phyloP scores from a whole-genome alignment of 345 rosid genomes.

The Luvunga scandens region DNA sequence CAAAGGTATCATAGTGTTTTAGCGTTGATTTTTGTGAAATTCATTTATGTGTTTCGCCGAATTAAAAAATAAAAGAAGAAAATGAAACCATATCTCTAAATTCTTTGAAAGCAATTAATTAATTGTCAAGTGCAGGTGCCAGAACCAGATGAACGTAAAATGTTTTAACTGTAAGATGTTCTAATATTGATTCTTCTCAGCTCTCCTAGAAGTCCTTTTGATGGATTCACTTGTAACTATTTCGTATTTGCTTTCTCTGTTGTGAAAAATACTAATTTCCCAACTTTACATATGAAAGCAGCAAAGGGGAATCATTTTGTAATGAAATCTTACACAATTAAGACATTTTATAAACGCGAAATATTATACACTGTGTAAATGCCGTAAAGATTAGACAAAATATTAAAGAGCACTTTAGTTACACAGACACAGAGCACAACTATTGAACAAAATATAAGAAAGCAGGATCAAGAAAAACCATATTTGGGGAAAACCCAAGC shows the following conservation, averaged over 20 bases:
- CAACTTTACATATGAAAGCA: too few species aligned
- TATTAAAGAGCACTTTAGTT: too few species aligned
- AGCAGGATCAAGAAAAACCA: too few species aligned
- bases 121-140: background rate
- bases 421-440: too few species aligned
- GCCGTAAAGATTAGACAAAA: too few species aligned
- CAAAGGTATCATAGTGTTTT: background rate
- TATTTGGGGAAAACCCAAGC: too few species aligned
- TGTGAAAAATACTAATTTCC: too few species aligned
- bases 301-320: too few species aligned
- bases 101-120: conserved; percentile 2
- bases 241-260: background rate
- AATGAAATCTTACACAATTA: too few species aligned
- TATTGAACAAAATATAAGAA: too few species aligned
- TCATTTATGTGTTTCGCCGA: background rate
- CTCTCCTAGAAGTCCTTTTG: background rate
- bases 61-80: background rate
- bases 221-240: background rate
- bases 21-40: background rate
- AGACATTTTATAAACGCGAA: too few species aligned
- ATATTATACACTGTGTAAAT: too few species aligned
- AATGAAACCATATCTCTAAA: background rate
- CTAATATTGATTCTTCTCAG: background rate
- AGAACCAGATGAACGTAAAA: background rate
- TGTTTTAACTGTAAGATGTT: background rate